Evolutionary conservation across 176 grass and related monocot genomes (phyloP).

Genomic region (Cocos nucifera): DNA sequence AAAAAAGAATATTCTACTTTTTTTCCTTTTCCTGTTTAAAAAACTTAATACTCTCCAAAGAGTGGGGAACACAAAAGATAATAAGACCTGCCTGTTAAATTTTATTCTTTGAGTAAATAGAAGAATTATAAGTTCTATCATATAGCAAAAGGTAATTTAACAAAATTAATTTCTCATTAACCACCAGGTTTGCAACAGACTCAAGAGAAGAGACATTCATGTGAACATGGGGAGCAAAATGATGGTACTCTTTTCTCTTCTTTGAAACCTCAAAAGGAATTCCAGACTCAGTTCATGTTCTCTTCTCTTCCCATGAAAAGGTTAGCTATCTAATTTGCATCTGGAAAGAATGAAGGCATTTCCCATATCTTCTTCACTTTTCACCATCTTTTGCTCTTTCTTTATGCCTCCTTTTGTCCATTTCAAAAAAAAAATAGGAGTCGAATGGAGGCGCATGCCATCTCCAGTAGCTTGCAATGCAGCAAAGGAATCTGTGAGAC

Average conservation of each 20-base stretch:
- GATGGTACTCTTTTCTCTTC: conserved; percentile 22
- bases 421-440: conserved; percentile 32
- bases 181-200: conserved; percentile 25
- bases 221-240: conserved; percentile 44
- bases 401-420: not conserved
- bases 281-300: conserved; percentile 36
- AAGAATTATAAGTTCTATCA: too few relatives aligned
- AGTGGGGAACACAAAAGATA: too few relatives aligned
- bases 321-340: conserved; percentile 34
- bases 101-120: too few relatives aligned
- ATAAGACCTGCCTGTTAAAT: too few relatives aligned
- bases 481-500: conserved; percentile 46
- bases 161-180: conserved; percentile 29
- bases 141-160: conserved; percentile 57
- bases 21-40: too few relatives aligned
- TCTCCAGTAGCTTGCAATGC: conserved; percentile 44
- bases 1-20: too few relatives aligned
- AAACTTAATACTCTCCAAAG: too few relatives aligned
- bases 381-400: not conserved
- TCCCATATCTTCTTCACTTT: conserved; percentile 14
- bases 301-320: conserved; percentile 66
- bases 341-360: conserved; percentile 11
- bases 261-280: conserved; percentile 41
- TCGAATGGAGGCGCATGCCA: conserved; percentile 40
- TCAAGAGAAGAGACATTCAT: conserved; percentile 50